Percentiles rank a stretch among this genome's conserved stretches.
phyloP scores from a whole-genome alignment of 2,329 filamentous ascomycete genomes.

The Scopulariopsis brevicaulis region DNA sequence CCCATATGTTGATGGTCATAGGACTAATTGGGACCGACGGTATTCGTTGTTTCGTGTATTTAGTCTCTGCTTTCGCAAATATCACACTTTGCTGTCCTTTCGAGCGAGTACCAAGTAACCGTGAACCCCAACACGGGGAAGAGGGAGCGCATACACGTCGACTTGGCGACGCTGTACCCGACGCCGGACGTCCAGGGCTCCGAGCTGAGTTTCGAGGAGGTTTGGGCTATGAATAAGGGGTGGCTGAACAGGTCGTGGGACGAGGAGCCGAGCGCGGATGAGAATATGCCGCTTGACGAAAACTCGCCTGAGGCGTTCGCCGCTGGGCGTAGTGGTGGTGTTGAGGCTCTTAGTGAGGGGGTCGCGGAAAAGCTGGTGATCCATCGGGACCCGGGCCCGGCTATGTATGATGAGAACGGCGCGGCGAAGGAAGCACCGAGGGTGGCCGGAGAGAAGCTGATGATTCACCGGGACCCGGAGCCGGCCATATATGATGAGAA shows the following conservation, averaged over 20 bases:
- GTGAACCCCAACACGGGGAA: constrained; percentile 74
- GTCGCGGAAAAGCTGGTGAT: constrained; percentile 13
- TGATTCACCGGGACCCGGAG: constrained; percentile 29
- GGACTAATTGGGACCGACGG: constrained; percentile 72
- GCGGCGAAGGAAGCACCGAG: not conserved
- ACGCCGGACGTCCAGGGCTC: constrained; percentile 57
- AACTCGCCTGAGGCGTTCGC: constrained; percentile 1
- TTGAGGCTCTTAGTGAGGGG: constrained; percentile 17
- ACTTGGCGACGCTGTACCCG: constrained; percentile 77
- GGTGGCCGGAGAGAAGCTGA: constrained; percentile 22
- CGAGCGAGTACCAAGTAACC: constrained; percentile 65
- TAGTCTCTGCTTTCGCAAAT: constrained; percentile 50
- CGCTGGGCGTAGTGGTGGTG: not conserved
- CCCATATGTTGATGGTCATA: constrained; percentile 77
- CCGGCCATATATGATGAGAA: constrained; percentile 43
- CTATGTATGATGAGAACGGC: constrained; percentile 7
- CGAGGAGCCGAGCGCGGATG: constrained; percentile 17
- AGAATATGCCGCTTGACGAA: constrained; percentile 6
- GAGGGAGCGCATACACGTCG: constrained; percentile 77
- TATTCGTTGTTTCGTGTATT: constrained; percentile 24
- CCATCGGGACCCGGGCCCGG: constrained; percentile 15
- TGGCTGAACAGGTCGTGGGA: constrained; percentile 51
- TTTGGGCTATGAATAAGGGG: constrained; percentile 68
- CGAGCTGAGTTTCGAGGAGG: constrained; percentile 85
- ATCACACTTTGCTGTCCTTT: constrained; percentile 57